Conservation (phyloP, 1,139 yeast genomes). For the Casaregolazyma lundiana region DNA sequence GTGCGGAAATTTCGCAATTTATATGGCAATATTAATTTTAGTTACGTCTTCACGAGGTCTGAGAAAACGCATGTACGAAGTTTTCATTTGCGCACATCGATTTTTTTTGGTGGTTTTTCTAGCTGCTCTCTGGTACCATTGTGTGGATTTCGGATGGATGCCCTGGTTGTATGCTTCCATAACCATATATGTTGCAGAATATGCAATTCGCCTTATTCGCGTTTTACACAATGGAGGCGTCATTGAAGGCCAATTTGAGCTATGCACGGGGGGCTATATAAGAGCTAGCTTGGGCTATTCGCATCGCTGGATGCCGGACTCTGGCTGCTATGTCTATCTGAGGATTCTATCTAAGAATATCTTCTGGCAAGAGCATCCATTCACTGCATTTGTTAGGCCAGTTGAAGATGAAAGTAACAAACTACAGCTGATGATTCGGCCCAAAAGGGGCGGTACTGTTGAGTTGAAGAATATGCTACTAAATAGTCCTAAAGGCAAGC, state of each 20-base stretch:
- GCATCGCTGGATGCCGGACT: slow-evolving; percentile 38
- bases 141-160: slow-evolving; percentile 47
- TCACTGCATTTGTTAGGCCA: slow-evolving; percentile 44
- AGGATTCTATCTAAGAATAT: slow-evolving; percentile 41
- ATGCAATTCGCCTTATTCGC: slow-evolving; percentile 34
- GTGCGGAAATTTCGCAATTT: slow-evolving; percentile 37
- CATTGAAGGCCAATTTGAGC: slow-evolving; percentile 35
- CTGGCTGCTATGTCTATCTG: slow-evolving; percentile 57
- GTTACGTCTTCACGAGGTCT: slow-evolving; percentile 18
- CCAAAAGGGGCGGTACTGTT: slow-evolving; percentile 29
- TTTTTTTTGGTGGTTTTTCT: slow-evolving; percentile 40
- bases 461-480: slow-evolving; percentile 20
- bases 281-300: slow-evolving; percentile 25
- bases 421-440: slow-evolving; percentile 33
- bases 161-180: slow-evolving; percentile 39
- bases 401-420: slow-evolving; percentile 13
- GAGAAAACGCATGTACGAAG: slow-evolving; percentile 42
- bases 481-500: background rate
- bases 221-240: slow-evolving; percentile 38
- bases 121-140: slow-evolving; percentile 38
- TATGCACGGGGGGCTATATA: slow-evolving; percentile 25
- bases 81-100: slow-evolving; percentile 34
- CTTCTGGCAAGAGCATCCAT: slow-evolving; percentile 64
- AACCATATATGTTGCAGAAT: slow-evolving; percentile 38
- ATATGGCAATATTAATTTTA: slow-evolving; percentile 20